Conservation (phyloP, 352 stramenopile species). For the Hyaloperonospora arabidopsidis region DNA sequence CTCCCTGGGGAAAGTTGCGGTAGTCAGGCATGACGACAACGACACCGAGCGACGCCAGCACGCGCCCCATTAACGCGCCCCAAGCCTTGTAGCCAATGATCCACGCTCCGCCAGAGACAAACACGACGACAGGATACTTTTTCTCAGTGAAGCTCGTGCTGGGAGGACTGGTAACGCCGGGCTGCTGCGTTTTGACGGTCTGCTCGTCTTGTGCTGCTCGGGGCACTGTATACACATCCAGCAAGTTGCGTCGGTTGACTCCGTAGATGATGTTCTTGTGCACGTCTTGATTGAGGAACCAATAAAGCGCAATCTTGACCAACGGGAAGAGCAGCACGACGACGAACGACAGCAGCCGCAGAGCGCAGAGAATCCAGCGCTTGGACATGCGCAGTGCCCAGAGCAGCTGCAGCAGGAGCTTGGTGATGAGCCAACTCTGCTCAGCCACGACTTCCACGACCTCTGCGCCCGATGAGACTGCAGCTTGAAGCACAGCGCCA, state of each 20-base stretch:
- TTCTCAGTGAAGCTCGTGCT: slow-evolving; percentile 21
- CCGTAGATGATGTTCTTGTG: slow-evolving; percentile 81
- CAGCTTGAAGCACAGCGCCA: slow-evolving; percentile 38
- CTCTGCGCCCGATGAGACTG: slow-evolving; percentile 35
- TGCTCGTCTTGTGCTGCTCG: slow-evolving; percentile 13
- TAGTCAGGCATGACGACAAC: slow-evolving; percentile 89
- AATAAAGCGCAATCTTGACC: slow-evolving; percentile 53
- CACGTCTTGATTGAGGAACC: slow-evolving; percentile 43
- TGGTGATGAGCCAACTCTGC: slow-evolving; percentile 68
- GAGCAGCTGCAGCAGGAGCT: slow-evolving; percentile 55
- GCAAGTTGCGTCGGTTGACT: slow-evolving; percentile 59
- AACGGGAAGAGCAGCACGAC: slow-evolving; percentile 47
- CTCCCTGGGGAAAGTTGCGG: slow-evolving; percentile 85
- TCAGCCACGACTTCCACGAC: slow-evolving; percentile 55
- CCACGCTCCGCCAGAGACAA: slow-evolving; percentile 86
- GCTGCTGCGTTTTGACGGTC: no score
- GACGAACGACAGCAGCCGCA: slow-evolving; percentile 61
- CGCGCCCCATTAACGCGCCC: slow-evolving; percentile 78
- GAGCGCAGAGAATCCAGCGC: slow-evolving; percentile 58
- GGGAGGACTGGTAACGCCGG: slow-evolving; percentile 10
- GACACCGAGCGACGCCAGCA: slow-evolving; percentile 61
- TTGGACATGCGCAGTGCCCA: slow-evolving; percentile 64
- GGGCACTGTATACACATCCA: slow-evolving; percentile 79
- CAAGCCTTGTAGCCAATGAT: slow-evolving; percentile 92
- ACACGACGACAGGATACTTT: slow-evolving; percentile 79